These are phyloP conservation scores for Chrysanthemum seticuspe DNA, from an alignment of 129 eudicot genomes.

Conservation along the genomic window DNA sequence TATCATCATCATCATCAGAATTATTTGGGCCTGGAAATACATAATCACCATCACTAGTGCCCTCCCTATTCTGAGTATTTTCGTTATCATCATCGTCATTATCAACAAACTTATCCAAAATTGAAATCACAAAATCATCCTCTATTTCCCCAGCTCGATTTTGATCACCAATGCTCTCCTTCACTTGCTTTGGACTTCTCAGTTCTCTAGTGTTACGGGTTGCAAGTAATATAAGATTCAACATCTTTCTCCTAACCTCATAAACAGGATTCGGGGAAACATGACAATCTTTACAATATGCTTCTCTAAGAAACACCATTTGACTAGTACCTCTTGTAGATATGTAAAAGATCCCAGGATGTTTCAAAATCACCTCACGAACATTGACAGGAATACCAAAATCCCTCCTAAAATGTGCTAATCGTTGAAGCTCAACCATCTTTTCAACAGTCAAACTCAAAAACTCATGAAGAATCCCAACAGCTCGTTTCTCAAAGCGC, in stretches of 20 bases:
- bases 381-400: constrained; percentile 74
- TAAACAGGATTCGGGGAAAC: constrained; percentile 47
- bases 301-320: constrained; percentile 76
- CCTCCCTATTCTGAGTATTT: constrained; percentile 19
- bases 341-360: constrained; percentile 73
- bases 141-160: constrained; percentile 21
- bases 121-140: constrained; percentile 53
- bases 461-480: constrained; percentile 85
- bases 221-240: constrained; percentile 68
- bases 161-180: constrained; percentile 32
- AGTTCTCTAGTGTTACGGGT: constrained; percentile 56
- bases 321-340: constrained; percentile 64
- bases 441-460: constrained; percentile 80
- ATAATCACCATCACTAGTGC: constrained; percentile 8
- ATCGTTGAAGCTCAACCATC: constrained; percentile 67
- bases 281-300: constrained; percentile 58
- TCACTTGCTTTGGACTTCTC: constrained; percentile 33
- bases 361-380: constrained; percentile 74
- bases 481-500: constrained; percentile 81
- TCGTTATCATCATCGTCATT: background rate
- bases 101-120: constrained; percentile 37
- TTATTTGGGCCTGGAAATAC: constrained; percentile 1
- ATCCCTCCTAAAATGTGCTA: constrained; percentile 80
- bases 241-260: constrained; percentile 71
- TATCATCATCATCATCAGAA: constrained; percentile 14